Base-by-base conservation (phyloP, 2,329 filamentous ascomycete genomes). In the Aaosphaeria arxii region DNA sequence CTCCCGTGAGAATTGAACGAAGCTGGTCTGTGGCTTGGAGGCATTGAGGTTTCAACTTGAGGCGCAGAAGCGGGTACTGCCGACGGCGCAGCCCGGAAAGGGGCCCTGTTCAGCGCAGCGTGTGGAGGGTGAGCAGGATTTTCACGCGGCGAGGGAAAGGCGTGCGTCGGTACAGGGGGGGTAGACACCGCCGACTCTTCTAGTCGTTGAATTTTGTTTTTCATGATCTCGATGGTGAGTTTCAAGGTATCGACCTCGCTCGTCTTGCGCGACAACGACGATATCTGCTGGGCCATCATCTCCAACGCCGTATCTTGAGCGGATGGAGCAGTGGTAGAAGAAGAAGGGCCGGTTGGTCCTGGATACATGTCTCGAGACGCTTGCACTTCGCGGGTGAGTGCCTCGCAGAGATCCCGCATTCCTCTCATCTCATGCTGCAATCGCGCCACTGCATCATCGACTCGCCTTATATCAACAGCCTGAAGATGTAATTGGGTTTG, bases 181-280 rank as follows among this genome's bases (percentile, higher is more conserved):
- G 47, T 48, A n/a, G 49, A 43, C 24, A 40, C 39, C 32, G 53
- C 41, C n/a, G 40, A 47, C 28, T 73, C 67, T 52, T 73, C 71
- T 11, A 74, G 53, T 7, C 64, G 62, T 44, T 67, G 62, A 24
- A 78, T 62, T 41, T 72, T 73, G 46, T 74, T 73, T 59, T 74
- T 76, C 60, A 79, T 63, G 9, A 78, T 70, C 43, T 77, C 74
- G 7, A 78, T 59, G 43, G 74, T 72, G 54, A 78, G 65, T 52
- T 71, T 75, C 41, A 79, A 51, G 5, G 63, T 69, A 45, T 78
- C 75, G 7, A 78, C 62, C 49, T 78, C 75, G 31, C 70, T 73
- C 6, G 70, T 69, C 56, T 75, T 74, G 42, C 65, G 66, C 6
- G 71, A 67, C 28, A 77, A 61, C 29, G 59, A 59, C 43, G 65